These are phyloP conservation scores for Alectoria sarmentosa DNA, from an alignment of 495 filamentous ascomycete species.

Conservation along the genomic window DNA sequence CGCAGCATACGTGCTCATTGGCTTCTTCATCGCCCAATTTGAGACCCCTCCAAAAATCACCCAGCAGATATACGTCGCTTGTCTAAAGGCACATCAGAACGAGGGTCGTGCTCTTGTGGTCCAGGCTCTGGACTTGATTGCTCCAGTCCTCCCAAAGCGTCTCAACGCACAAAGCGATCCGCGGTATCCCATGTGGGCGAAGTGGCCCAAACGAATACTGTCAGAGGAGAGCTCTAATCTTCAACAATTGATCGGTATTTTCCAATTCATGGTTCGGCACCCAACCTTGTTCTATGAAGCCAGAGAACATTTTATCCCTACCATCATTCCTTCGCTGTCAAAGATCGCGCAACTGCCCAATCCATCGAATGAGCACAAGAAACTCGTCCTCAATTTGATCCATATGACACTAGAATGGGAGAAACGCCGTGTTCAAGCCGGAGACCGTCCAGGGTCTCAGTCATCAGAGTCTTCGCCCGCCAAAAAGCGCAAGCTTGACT, in stretches of 20 bases:
- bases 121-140: constrained; percentile 88
- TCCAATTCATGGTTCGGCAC: constrained; percentile 90
- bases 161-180: constrained; percentile 40
- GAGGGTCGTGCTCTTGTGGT: constrained; percentile 89
- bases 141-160: constrained; percentile 80
- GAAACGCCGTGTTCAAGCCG: constrained; percentile 59
- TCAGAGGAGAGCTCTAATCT: constrained; percentile 94
- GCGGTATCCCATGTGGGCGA: constrained; percentile 75
- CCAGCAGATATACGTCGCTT: constrained; percentile 82
- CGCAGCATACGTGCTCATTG: constrained; percentile 93
- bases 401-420: constrained; percentile 91
- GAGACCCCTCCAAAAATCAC: constrained; percentile 96
- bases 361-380: constrained; percentile 87
- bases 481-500: constrained; percentile 71
- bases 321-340: constrained; percentile 79
- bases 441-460: constrained; percentile 36
- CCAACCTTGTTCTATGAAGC: constrained; percentile 93
- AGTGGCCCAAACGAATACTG: constrained; percentile 83
- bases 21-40: constrained; percentile 95
- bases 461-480: constrained; percentile 62
- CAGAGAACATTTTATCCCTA: constrained; percentile 77
- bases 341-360: constrained; percentile 83
- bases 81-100: constrained; percentile 87
- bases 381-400: constrained; percentile 83
- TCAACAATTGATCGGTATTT: constrained; percentile 95